Evolutionary conservation across 2,329 filamentous ascomycete genomes (phyloP), one percentile per base, ranked within the genome.

Genomic region (Grosmannia clavigera): DNA sequence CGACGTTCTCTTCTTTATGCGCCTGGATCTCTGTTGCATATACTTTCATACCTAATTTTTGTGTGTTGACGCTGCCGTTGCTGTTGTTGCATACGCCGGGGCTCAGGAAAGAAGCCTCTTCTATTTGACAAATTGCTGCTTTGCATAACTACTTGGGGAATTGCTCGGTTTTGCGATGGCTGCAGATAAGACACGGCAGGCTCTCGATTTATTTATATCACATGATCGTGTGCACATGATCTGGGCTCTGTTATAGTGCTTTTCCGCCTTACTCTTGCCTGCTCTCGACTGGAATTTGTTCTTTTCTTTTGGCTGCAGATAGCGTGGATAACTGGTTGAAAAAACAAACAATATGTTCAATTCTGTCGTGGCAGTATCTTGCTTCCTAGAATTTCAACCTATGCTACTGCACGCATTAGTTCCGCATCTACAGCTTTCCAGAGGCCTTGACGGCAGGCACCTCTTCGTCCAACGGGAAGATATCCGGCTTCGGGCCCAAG

Each of bases 401-500:
- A 35, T 35, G 9, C 33, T 35, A 35, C 33, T 35, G 33, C 33
- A 35, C 29, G 7, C 7, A 31, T 31, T 31, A 7, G 29, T 29
- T 5, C 31, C 25, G 52, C 9, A 31, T 40, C 9, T 43, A 46
- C 35, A 40, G 3, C 35, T 54, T 54, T 6, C 25, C 48, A 19
- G 12, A 33, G 1, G 63, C 67, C 65, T 66, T 68, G 22, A 70
- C 85, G 51, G 83, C 85, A 9, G 76, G 65, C 6, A 96, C 90
- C 75, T 96, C 92, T 67, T 94, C 83, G 51, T 87, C 87, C 67
- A 88, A 75, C 5, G 81, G 82, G 73, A 96, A 68, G 63, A 99
- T 87, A 74, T 95, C 81, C 48, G 92, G 92, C 68, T 90, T 67
- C 5, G 94, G 92, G 0, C 92, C 92, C 19, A 95, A 70, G 1